phyloP scores from a whole-genome alignment of 148 eudicot species.

The Rhododendron mucronatum region DNA sequence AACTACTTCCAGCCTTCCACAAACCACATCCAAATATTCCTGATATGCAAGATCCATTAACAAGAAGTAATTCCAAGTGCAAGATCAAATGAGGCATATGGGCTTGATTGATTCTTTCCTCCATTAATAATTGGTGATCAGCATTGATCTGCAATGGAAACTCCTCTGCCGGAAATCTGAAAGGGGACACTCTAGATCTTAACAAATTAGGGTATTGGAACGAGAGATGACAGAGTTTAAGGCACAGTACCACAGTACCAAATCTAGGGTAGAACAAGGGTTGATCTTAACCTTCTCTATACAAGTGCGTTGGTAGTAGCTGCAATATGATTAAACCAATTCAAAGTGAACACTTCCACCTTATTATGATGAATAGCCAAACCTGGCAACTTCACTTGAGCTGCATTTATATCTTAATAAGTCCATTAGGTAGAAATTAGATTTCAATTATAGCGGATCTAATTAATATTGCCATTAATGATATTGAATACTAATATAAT shows the following conservation, averaged over 20 bases:
- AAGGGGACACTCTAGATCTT: background rate
- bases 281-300: background rate
- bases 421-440: background rate
- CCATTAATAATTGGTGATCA: background rate
- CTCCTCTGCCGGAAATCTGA: background rate
- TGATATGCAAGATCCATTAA: background rate
- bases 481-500: background rate
- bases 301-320: background rate
- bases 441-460: background rate
- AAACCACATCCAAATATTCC: background rate
- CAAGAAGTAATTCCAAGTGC: background rate
- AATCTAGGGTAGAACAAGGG: background rate
- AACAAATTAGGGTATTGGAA: background rate
- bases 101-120: background rate
- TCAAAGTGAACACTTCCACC: background rate
- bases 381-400: background rate
- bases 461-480: background rate
- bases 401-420: background rate
- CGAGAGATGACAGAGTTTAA: background rate
- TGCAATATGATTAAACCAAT: background rate
- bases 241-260: background rate
- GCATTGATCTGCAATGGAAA: background rate
- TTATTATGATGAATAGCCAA: background rate
- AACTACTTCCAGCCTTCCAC: background rate
- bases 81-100: background rate